These are phyloP conservation scores for Cupressus sempervirens DNA, from an alignment of 75 land plant species.

Conservation along the genomic window DNA sequence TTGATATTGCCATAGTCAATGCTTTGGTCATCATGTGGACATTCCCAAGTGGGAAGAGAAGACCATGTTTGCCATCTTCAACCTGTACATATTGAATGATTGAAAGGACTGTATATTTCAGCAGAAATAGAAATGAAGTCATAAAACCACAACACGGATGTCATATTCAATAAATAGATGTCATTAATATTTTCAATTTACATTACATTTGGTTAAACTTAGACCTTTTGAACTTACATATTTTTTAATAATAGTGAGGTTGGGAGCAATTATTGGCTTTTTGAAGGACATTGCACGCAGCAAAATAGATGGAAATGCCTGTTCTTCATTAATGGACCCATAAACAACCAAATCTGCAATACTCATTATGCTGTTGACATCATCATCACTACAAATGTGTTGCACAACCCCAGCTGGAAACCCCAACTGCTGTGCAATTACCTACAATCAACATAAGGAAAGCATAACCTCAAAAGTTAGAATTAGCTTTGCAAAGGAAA, in stretches of 20 bases:
- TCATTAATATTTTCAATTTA: background rate
- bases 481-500: background rate
- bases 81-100: slow-evolving; percentile 42
- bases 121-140: slow-evolving; percentile 1
- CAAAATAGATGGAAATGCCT: slow-evolving; percentile 69
- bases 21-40: slow-evolving; percentile 37
- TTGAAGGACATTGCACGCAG: slow-evolving; percentile 70
- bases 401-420: slow-evolving; percentile 54
- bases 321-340: slow-evolving; percentile 82
- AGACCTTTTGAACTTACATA: slow-evolving; percentile 48
- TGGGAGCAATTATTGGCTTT: slow-evolving; percentile 79
- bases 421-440: slow-evolving; percentile 50
- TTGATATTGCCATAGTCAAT: slow-evolving; percentile 34
- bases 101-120: slow-evolving; percentile 17
- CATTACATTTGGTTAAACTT: background rate
- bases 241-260: slow-evolving; percentile 60
- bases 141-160: background rate
- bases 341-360: slow-evolving; percentile 70
- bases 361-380: slow-evolving; percentile 43
- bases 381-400: slow-evolving; percentile 39
- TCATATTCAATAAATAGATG: background rate
- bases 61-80: slow-evolving; percentile 68
- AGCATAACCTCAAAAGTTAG: slow-evolving; percentile 4
- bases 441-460: slow-evolving; percentile 28
- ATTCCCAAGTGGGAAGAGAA: slow-evolving; percentile 70